Evolutionary conservation across 139 green algal species (phyloP).

Genomic region (Micromonas pusilla): DNA sequence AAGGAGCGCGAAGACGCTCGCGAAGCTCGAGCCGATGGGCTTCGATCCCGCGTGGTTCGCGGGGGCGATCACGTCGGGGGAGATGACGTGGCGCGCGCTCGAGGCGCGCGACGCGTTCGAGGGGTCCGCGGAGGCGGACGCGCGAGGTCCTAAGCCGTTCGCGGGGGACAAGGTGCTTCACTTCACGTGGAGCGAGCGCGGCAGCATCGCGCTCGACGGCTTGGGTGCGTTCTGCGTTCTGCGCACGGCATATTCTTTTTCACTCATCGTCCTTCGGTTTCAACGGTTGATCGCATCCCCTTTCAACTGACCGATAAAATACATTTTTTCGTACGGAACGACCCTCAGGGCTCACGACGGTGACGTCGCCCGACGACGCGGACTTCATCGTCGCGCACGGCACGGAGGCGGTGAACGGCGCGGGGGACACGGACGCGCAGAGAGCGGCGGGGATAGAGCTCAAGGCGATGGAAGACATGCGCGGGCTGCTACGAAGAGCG

Average conservation of each 20-base stretch:
- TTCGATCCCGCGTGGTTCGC: conserved; percentile 63
- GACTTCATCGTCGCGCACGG: conserved; percentile 89
- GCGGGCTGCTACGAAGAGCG: not conserved
- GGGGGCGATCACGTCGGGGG: conserved; percentile 69
- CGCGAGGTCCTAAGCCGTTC: not conserved
- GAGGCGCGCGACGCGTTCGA: not conserved
- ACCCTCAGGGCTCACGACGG: not conserved
- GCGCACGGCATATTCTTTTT: too few species aligned
- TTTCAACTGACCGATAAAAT: too few species aligned
- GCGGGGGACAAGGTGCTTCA: conserved; percentile 49
- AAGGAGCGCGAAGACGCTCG: conserved; percentile 32
- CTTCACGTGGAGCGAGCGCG: conserved; percentile 73
- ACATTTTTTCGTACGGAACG: not conserved
- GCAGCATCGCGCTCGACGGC: conserved; percentile 54
- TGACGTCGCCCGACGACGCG: conserved; percentile 41
- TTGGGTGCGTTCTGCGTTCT: too few species aligned
- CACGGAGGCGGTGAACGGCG: conserved; percentile 51
- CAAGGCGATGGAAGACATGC: conserved; percentile 28
- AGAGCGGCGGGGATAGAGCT: not conserved
- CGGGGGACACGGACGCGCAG: conserved; percentile 16
- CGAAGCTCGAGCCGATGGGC: conserved; percentile 68
- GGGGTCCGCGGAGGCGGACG: not conserved
- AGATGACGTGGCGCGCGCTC: conserved; percentile 41
- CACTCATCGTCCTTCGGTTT: too few species aligned
- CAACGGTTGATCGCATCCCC: too few species aligned